phyloP scores from a whole-genome alignment of 305 asterid genomes.

The Euphrasia arctica region DNA sequence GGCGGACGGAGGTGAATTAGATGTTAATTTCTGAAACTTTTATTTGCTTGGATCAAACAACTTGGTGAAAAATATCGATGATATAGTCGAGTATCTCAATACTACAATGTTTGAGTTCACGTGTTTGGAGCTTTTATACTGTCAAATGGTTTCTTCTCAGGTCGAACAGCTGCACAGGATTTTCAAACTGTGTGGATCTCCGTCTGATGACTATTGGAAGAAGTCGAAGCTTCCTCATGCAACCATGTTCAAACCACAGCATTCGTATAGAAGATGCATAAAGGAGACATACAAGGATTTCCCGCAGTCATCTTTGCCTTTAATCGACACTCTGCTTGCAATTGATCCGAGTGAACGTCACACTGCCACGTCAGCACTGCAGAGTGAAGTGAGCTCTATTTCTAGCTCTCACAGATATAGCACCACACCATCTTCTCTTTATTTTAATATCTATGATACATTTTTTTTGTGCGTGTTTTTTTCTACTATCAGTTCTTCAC shows the following conservation, averaged over 20 bases:
- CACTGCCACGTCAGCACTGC: conserved; percentile 72
- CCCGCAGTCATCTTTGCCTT: conserved; percentile 69
- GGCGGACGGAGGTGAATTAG: conserved; percentile 76
- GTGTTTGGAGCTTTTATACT: background rate
- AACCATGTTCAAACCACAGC: conserved; percentile 89
- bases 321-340: conserved; percentile 76
- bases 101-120: too few relatives aligned
- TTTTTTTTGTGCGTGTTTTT: background rate
- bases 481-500: conserved; percentile 60
- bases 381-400: conserved; percentile 66
- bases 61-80: too few relatives aligned
- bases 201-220: conserved; percentile 87
- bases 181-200: conserved; percentile 94
- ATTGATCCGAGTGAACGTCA: conserved; percentile 81
- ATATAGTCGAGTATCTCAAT: too few relatives aligned
- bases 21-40: too few relatives aligned
- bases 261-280: conserved; percentile 74
- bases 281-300: conserved; percentile 68
- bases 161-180: conserved; percentile 94
- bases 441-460: conserved; percentile 1
- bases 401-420: background rate
- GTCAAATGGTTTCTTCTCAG: conserved; percentile 29
- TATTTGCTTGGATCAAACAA: too few relatives aligned
- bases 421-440: too few relatives aligned
- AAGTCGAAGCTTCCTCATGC: conserved; percentile 88